Conservation (phyloP, 495 filamentous ascomycete species). For the Neurospora pannonica region DNA sequence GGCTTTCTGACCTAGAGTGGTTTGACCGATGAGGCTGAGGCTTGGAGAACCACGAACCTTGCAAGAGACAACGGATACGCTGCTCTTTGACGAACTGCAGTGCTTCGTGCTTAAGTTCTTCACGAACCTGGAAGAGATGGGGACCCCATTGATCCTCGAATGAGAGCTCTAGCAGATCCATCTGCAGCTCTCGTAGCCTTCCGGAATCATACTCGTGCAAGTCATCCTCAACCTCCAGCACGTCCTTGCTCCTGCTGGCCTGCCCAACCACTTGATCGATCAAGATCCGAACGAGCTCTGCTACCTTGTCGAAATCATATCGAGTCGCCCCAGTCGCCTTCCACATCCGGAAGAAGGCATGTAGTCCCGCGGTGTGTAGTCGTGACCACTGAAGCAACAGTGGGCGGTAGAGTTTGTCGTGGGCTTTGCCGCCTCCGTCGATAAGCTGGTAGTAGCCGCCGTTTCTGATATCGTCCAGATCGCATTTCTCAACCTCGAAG, state of each 20-base stretch:
- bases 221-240: slow-evolving; percentile 84
- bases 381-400: slow-evolving; percentile 88
- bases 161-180: slow-evolving; percentile 82
- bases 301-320: slow-evolving; percentile 86
- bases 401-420: slow-evolving; percentile 83
- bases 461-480: slow-evolving; percentile 68
- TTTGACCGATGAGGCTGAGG: slow-evolving; percentile 19
- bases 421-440: slow-evolving; percentile 59
- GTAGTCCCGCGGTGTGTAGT: slow-evolving; percentile 83
- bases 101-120: slow-evolving; percentile 85
- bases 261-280: slow-evolving; percentile 85
- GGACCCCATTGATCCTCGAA: slow-evolving; percentile 94
- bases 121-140: slow-evolving; percentile 81
- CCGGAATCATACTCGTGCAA: slow-evolving; percentile 71
- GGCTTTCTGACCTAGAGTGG: background rate
- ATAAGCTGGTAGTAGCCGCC: slow-evolving; percentile 49
- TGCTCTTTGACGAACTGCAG: slow-evolving; percentile 95
- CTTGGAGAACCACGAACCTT: slow-evolving; percentile 84
- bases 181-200: slow-evolving; percentile 77
- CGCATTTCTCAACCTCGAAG: slow-evolving; percentile 86
- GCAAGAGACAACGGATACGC: slow-evolving; percentile 80
- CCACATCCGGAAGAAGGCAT: slow-evolving; percentile 88
- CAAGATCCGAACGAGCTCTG: slow-evolving; percentile 83
- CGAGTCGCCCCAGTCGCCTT: slow-evolving; percentile 72
- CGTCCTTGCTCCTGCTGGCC: slow-evolving; percentile 71